A percentile compares a stretch with the other conserved stretches of the same genome.
Conservation (phyloP, 305 asterid species). For the Rubia tinctorum region DNA sequence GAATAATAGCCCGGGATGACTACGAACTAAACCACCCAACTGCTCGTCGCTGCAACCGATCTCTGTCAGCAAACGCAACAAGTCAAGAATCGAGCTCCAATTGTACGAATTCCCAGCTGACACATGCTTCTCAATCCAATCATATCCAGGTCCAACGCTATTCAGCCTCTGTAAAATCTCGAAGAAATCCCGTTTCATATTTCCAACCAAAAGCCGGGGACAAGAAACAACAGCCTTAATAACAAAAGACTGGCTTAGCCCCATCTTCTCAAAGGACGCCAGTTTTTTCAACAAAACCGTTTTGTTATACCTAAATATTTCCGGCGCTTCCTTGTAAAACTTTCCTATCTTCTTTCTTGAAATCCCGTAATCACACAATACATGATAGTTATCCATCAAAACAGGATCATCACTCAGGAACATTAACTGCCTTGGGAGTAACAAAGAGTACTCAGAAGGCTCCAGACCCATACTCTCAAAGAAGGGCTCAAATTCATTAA, state of each 20-base stretch:
- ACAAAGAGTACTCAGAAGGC: slow-evolving; percentile 39
- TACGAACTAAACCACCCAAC: slow-evolving; percentile 31
- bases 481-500: slow-evolving; percentile 79
- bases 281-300: slow-evolving; percentile 54
- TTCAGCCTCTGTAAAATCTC: slow-evolving; percentile 42
- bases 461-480: slow-evolving; percentile 82
- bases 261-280: slow-evolving; percentile 39
- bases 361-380: slow-evolving; percentile 70
- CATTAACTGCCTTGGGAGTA: slow-evolving; percentile 59
- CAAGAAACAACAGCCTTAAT: slow-evolving; percentile 50
- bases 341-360: slow-evolving; percentile 56
- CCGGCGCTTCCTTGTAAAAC: slow-evolving; percentile 54
- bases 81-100: slow-evolving; percentile 55
- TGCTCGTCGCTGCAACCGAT: slow-evolving; percentile 49
- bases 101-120: slow-evolving; percentile 35
- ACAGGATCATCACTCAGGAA: slow-evolving; percentile 63
- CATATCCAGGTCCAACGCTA: slow-evolving; percentile 34
- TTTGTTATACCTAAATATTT: slow-evolving; percentile 45
- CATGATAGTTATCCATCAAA: slow-evolving; percentile 67
- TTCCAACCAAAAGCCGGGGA: slow-evolving; percentile 54
- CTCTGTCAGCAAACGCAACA: slow-evolving; percentile 35
- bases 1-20: slow-evolving; percentile 51
- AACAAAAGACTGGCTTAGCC: slow-evolving; percentile 49
- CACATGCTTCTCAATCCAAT: slow-evolving; percentile 56
- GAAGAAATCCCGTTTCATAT: slow-evolving; percentile 31